Conservation (phyloP, 768 basidiomycete genomes). For the Mycena vitilis region DNA sequence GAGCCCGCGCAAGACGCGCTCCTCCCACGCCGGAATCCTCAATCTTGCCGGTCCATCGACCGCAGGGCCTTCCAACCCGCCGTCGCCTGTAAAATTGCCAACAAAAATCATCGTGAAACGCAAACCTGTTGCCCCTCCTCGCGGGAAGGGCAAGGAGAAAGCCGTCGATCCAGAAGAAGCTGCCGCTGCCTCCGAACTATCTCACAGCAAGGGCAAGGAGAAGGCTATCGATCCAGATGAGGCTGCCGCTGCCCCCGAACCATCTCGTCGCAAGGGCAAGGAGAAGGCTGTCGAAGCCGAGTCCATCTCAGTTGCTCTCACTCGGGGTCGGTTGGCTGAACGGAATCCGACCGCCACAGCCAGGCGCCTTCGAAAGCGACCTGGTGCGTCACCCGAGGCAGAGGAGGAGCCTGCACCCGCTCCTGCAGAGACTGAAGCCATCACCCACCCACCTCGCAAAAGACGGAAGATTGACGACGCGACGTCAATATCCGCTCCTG, state of each 20-base stretch:
- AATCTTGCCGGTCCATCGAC: conserved; percentile 18
- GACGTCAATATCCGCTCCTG: conserved; percentile 26
- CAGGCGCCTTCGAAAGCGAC: conserved; percentile 20
- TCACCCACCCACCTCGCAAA: conserved; percentile 37
- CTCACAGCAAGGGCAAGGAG: conserved; percentile 31
- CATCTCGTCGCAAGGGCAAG: background rate
- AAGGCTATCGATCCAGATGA: conserved; percentile 18
- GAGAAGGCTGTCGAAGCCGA: conserved; percentile 17
- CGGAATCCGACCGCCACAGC: background rate
- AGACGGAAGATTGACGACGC: conserved; percentile 38
- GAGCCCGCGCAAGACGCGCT: conserved; percentile 34
- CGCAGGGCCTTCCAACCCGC: conserved; percentile 12
- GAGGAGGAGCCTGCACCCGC: conserved; percentile 27
- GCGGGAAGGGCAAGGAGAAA: conserved; percentile 33
- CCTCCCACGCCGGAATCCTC: conserved; percentile 26
- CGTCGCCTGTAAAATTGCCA: conserved; percentile 19
- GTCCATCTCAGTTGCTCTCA: conserved; percentile 22
- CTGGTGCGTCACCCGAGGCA: conserved; percentile 12
- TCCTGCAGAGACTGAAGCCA: conserved; percentile 4
- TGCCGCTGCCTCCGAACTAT: background rate
- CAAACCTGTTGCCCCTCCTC: conserved; percentile 19
- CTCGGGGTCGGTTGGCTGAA: conserved; percentile 11
- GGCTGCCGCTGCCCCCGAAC: conserved; percentile 17
- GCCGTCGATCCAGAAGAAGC: conserved; percentile 12
- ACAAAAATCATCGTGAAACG: conserved; percentile 27